A percentile compares a stretch with the other conserved stretches of the same genome.
Conservation (phyloP, 257 asterid species). For the Anisodus acutangulus region DNA sequence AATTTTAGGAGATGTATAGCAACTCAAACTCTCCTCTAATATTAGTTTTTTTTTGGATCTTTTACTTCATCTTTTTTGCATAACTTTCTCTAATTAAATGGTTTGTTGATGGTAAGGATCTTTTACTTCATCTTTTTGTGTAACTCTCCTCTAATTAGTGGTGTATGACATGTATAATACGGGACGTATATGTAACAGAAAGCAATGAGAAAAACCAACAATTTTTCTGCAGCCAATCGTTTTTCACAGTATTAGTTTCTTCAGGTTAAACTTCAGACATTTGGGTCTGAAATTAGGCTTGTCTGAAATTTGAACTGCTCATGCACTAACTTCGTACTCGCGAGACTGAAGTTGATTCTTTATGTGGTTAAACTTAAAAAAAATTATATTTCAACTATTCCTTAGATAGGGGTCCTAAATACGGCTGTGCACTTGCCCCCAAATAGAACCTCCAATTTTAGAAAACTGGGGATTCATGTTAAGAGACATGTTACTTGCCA, state of each 20-base stretch:
- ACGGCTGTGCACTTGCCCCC: background rate
- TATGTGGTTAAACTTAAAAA: background rate
- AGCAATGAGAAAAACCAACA: background rate
- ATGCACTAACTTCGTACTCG: background rate
- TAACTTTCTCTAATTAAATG: background rate
- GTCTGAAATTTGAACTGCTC: conserved; percentile 9
- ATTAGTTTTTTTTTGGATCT: background rate
- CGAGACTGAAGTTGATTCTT: background rate
- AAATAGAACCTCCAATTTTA: conserved; percentile 15
- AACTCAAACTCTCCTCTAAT: background rate
- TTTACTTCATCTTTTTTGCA: background rate
- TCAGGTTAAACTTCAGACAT: background rate
- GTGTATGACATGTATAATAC: background rate
- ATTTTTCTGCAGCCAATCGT: background rate
- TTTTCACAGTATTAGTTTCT: background rate
- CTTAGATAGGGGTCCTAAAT: background rate
- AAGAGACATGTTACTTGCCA: background rate
- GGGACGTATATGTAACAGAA: background rate
- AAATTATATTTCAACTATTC: background rate
- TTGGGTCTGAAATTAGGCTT: background rate
- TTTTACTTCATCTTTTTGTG: background rate
- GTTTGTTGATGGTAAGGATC: background rate
- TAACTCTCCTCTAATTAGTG: conserved; percentile 5
- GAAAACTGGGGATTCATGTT: background rate
- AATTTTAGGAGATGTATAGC: background rate